Evolutionary conservation across 1,284 basidiomycete species (phyloP).

Genomic region (Cerrena zonata): DNA sequence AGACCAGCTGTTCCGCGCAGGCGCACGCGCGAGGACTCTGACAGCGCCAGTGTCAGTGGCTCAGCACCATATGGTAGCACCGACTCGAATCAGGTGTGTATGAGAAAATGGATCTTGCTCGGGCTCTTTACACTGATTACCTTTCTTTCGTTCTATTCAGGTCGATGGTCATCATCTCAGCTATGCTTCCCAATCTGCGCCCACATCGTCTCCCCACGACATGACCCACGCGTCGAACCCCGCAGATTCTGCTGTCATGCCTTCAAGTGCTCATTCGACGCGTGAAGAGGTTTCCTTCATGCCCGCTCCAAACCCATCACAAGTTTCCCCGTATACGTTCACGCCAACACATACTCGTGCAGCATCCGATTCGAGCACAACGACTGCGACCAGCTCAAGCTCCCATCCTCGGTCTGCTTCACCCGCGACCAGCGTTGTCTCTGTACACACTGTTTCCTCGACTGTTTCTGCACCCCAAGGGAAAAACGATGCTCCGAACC

Average conservation of each 20-base stretch:
- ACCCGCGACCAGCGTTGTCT: slow-evolving; percentile 53
- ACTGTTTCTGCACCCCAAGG: slow-evolving; percentile 24
- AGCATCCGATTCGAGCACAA: slow-evolving; percentile 32
- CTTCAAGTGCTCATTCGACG: background rate
- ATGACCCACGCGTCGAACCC: background rate
- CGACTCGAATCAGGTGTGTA: background rate
- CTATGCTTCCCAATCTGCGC: background rate
- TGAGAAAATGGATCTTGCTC: background rate
- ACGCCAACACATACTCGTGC: slow-evolving; percentile 38
- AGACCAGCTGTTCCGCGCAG: background rate
- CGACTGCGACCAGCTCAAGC: slow-evolving; percentile 5
- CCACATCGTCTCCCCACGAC: background rate
- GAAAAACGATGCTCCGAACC: slow-evolving; percentile 28
- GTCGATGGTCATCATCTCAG: background rate
- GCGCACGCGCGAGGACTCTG: background rate
- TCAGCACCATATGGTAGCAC: background rate
- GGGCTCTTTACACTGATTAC: background rate
- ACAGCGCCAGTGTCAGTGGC: background rate
- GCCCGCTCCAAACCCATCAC: background rate
- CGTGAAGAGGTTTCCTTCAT: background rate
- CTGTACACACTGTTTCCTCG: slow-evolving; percentile 46
- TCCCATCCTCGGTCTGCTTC: slow-evolving; percentile 46
- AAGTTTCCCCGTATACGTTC: slow-evolving; percentile 18
- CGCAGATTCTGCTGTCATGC: background rate
- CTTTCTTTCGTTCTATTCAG: background rate